These are phyloP conservation scores for Xylariaceae sp. DNA, from an alignment of 2,329 filamentous ascomycete species.

Conservation along the genomic window DNA sequence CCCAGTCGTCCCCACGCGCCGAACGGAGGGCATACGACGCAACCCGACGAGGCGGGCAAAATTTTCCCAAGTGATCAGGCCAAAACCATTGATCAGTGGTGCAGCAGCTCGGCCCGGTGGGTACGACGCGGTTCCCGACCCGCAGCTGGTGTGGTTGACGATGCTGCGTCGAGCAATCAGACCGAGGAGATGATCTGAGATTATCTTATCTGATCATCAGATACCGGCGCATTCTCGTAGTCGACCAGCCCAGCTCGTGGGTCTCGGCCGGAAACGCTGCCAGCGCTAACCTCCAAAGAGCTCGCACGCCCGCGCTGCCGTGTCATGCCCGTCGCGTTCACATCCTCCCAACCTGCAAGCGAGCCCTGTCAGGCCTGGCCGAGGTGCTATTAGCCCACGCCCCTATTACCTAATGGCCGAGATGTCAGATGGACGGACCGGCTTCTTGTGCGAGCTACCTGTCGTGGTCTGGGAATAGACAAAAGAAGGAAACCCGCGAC, in stretches of 20 bases:
- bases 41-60: not conserved
- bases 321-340: not conserved
- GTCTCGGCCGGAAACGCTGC: not conserved
- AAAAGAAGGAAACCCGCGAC: no score
- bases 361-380: not conserved
- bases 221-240: slow-evolving; percentile 3
- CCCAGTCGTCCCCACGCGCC: not conserved
- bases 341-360: not conserved
- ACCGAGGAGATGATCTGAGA: not conserved
- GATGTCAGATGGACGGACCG: no score
- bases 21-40: not conserved
- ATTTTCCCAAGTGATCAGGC: not conserved
- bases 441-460: no score
- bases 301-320: not conserved
- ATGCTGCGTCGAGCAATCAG: slow-evolving; percentile 2
- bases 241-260: not conserved
- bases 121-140: slow-evolving; percentile 1
- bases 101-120: not conserved
- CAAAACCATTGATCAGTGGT: not conserved
- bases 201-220: slow-evolving; percentile 11
- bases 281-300: slow-evolving; percentile 1
- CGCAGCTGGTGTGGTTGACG: slow-evolving; percentile 1
- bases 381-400: no score
- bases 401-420: not conserved
- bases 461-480: no score